Conservation (phyloP, 2,329 filamentous ascomycete species). For the Colletotrichum shisoi region DNA sequence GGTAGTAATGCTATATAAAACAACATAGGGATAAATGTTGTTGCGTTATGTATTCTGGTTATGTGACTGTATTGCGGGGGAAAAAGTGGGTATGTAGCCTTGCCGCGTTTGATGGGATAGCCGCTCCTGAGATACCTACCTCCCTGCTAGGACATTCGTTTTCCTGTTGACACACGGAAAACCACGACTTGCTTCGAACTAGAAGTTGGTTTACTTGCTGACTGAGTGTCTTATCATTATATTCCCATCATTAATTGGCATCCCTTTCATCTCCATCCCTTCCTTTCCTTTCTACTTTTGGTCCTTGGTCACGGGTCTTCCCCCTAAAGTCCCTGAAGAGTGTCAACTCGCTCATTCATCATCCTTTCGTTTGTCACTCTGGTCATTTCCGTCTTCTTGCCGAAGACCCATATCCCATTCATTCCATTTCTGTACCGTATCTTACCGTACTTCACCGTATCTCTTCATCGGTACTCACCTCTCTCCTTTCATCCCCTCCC, state of each 20-base stretch:
- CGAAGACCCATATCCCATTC: background rate
- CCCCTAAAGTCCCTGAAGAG: background rate
- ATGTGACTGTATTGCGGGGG: too few relatives aligned
- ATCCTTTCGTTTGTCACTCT: background rate
- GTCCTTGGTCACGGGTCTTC: background rate
- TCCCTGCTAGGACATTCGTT: background rate
- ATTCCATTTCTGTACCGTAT: conserved; percentile 20
- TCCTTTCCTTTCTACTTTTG: conserved; percentile 1
- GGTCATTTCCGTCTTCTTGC: conserved; percentile 6
- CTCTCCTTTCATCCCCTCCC: background rate
- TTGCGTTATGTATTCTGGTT: too few relatives aligned
- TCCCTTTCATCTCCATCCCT: conserved; percentile 6
- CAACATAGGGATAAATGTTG: too few relatives aligned
- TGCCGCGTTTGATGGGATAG: too few relatives aligned
- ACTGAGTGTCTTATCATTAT: too few relatives aligned
- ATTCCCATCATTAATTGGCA: background rate
- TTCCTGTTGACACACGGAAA: background rate
- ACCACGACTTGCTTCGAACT: background rate
- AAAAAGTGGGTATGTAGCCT: too few relatives aligned
- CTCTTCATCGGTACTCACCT: background rate
- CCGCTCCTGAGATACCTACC: background rate
- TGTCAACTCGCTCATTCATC: background rate
- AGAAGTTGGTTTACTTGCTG: background rate
- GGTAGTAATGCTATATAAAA: too few relatives aligned
- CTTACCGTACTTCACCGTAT: conserved; percentile 16